Conservation (phyloP, 1,284 basidiomycete species). For the Ganoderma resinaceum region DNA sequence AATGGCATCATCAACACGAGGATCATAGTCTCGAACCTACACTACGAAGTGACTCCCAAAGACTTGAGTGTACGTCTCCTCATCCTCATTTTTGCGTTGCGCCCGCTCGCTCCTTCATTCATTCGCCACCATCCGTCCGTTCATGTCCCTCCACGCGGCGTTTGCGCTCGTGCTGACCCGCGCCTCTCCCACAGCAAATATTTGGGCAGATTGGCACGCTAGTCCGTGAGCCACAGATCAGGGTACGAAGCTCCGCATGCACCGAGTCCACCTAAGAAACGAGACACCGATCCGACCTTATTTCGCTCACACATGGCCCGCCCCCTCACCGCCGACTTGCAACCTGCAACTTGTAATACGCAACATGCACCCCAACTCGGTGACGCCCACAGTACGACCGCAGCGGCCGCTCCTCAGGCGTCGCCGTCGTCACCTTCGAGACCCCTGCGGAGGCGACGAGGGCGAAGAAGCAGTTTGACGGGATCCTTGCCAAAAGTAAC, state of each 20-base stretch:
- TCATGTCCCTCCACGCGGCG: neutral
- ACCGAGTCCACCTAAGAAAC: slow-evolving; percentile 59
- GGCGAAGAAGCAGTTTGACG: slow-evolving; percentile 89
- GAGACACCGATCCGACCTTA: slow-evolving; percentile 49
- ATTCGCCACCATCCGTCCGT: neutral
- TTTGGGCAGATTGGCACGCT: slow-evolving; percentile 95
- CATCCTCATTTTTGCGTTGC: neutral
- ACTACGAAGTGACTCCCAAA: slow-evolving; percentile 91
- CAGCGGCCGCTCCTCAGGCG: slow-evolving; percentile 91
- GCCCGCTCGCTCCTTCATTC: neutral
- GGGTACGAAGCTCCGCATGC: slow-evolving; percentile 81
- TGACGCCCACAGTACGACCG: slow-evolving; percentile 81
- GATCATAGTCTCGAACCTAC: slow-evolving; percentile 87
- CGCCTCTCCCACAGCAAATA: slow-evolving; percentile 66
- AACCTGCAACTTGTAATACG: slow-evolving; percentile 1
- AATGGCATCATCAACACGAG: slow-evolving; percentile 56
- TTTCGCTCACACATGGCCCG: slow-evolving; percentile 46
- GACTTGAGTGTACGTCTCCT: slow-evolving; percentile 79
- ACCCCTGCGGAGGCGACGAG: slow-evolving; percentile 79
- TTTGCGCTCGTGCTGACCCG: slow-evolving; percentile 17
- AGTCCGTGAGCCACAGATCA: slow-evolving; percentile 90
- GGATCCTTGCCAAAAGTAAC: slow-evolving; percentile 89
- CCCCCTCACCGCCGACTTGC: slow-evolving; percentile 17
- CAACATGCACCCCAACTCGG: neutral
- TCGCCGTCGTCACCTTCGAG: slow-evolving; percentile 86